phyloP scores from a whole-genome alignment of 2,329 filamentous ascomycete genomes.

The Colletotrichum sp. region DNA sequence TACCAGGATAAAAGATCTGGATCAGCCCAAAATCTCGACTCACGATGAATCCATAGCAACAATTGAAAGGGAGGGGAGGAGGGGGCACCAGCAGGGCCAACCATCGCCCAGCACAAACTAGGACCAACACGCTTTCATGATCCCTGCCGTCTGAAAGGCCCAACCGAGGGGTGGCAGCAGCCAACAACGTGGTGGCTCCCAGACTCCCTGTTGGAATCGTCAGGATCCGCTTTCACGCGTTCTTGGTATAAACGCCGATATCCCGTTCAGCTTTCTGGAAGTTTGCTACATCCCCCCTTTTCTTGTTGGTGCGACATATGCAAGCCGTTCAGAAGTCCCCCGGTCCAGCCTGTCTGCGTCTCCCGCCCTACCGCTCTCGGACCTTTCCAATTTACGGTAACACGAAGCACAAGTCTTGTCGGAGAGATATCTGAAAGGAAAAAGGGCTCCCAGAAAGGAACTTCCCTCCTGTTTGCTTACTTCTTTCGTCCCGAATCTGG shows the following conservation, averaged over 20 bases:
- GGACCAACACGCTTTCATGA: neutral
- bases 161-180: neutral
- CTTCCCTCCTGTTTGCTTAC: neutral
- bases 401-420: neutral
- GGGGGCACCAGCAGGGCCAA: neutral
- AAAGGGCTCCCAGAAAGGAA: neutral
- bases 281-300: slow-evolving; percentile 3
- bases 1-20: neutral
- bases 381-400: neutral
- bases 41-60: neutral
- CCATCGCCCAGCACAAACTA: neutral
- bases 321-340: slow-evolving; percentile 8
- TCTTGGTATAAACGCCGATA: slow-evolving; percentile 21
- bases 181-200: neutral
- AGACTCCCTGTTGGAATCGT: slow-evolving; percentile 11
- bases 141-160: neutral
- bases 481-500: neutral
- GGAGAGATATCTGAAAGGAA: neutral
- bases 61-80: neutral
- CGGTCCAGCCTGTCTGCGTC: neutral
- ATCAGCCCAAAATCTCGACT: neutral
- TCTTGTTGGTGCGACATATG: slow-evolving; percentile 11
- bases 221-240: slow-evolving; percentile 12
- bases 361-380: neutral
- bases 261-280: slow-evolving; percentile 10